phyloP scores from a whole-genome alignment of 352 stramenopile species.

The Blastocystis sp. region DNA sequence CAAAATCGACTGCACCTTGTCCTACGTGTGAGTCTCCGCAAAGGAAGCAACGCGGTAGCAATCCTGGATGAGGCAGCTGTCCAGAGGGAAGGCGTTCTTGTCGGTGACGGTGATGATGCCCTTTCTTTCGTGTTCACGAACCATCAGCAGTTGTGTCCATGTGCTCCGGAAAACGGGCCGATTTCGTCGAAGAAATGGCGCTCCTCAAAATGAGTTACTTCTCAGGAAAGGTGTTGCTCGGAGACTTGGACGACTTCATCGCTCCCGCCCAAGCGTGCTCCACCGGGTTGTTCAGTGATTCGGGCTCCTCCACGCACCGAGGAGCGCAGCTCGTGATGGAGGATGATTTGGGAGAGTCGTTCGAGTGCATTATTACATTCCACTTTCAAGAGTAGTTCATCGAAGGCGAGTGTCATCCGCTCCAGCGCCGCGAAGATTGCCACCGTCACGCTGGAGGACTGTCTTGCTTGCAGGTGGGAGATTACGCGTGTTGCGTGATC shows the following conservation, averaged over 20 bases:
- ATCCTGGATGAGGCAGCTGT: conserved; percentile 7
- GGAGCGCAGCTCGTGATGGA: conserved; percentile 57
- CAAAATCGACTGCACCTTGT: conserved; percentile 81
- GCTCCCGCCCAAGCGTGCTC: conserved; percentile 44
- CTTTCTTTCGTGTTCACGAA: not conserved
- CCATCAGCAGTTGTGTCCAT: not conserved
- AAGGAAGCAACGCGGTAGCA: not conserved
- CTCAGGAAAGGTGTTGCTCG: conserved; percentile 59
- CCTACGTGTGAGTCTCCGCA: conserved; percentile 69
- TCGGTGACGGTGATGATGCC: not conserved
- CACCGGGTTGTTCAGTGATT: conserved; percentile 24
- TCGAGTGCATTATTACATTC: not conserved
- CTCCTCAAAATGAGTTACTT: conserved; percentile 55
- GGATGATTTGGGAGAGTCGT: conserved; percentile 28
- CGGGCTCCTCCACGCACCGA: not conserved
- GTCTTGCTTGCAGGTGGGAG: conserved; percentile 51
- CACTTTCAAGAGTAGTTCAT: not conserved
- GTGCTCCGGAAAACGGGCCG: not conserved
- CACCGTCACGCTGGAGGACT: conserved; percentile 45
- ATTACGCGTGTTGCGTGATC: not conserved
- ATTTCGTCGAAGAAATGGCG: not conserved
- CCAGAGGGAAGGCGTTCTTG: not conserved
- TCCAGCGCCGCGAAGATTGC: conserved; percentile 36
- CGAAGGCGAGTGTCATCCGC: conserved; percentile 26
- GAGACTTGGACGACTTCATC: conserved; percentile 67